Evolutionary conservation across 352 stramenopile genomes (phyloP), one percentile per base, ranked within the genome.

Genomic region (Hyphochytrium catenoides): DNA sequence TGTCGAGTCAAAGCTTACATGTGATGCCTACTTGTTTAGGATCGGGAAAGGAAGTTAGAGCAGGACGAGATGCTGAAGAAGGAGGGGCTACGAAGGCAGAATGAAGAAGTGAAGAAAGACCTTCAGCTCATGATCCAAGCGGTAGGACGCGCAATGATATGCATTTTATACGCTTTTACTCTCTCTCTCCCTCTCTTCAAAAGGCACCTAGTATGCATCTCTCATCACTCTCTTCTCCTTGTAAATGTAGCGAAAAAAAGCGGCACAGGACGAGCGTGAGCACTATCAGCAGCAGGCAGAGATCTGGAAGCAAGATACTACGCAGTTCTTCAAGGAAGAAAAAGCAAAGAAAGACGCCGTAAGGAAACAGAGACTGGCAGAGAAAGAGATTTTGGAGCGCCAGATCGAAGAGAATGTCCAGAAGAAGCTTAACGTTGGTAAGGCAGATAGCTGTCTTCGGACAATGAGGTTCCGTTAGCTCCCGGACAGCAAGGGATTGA

Each of bases 261-360:
- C n/a, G n/a, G n/a, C n/a, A n/a, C n/a, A n/a, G n/a, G n/a, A n/a
- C n/a, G n/a, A n/a, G n/a, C n/a, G n/a, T n/a, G n/a, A n/a, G n/a
- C n/a, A 81, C 11, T 43, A 74, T 14, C 57, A 74, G 54, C 76
- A 72, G 31, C 67, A 81, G 28, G 67, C 67, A 7, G 64, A 77
- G 41, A 48, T 81, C n/a, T 81, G 67, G 67, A 56, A 54, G 26
- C 56, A 64, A 21, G 63, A 81, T n/a, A n/a, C n/a, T n/a, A n/a
- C n/a, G n/a, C n/a, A n/a, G n/a, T n/a, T n/a, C 16, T 59, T 62
- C 4, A 26, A 60, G 9, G 56, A 70, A 11, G 61, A 58, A 9
- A 64, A 81, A 20, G 50, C 51, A 15, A 39, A 48, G 3, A 62
- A 81, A 7, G 56, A 54, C 11, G 27, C 69, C 3, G 44, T 46